Evolutionary conservation across 2,329 filamentous ascomycete species (phyloP).

Genomic region (Xylaria sp.): DNA sequence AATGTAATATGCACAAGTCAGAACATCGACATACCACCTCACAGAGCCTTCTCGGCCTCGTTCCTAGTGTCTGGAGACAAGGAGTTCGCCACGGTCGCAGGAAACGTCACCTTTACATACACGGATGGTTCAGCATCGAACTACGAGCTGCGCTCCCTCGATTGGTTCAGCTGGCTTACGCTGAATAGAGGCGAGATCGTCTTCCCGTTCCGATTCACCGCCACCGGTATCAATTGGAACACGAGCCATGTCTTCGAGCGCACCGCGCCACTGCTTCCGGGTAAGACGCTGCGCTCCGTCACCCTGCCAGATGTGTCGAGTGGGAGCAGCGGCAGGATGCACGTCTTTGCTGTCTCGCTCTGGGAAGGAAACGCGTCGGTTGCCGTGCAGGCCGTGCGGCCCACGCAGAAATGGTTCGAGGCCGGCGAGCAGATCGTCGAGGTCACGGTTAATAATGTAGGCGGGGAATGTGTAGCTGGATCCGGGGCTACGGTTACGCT

Average conservation of each 20-base stretch:
- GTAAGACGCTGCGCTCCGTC: conserved; percentile 54
- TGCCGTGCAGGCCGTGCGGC: conserved; percentile 54
- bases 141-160: conserved; percentile 57
- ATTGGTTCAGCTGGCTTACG: conserved; percentile 58
- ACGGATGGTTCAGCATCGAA: conserved; percentile 54
- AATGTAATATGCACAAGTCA: conserved; percentile 59
- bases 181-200: conserved; percentile 60
- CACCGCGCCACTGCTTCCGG: conserved; percentile 52
- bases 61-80: conserved; percentile 58
- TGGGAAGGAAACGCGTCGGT: conserved; percentile 41
- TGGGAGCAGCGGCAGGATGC: conserved; percentile 52
- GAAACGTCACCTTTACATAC: conserved; percentile 57
- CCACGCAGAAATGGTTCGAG: conserved; percentile 57
- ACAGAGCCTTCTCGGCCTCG: conserved; percentile 55
- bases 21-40: conserved; percentile 49
- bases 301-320: conserved; percentile 55
- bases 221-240: conserved; percentile 46
- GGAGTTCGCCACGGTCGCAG: conserved; percentile 53
- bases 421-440: conserved; percentile 56
- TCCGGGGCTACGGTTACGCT: conserved; percentile 49
- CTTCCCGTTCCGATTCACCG: conserved; percentile 56
- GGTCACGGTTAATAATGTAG: conserved; percentile 44
- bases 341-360: conserved; percentile 57
- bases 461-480: conserved; percentile 50
- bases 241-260: conserved; percentile 60